Evolutionary conservation across 2,329 filamentous ascomycete species (phyloP), one percentile per base, ranked within the genome.

Genomic region (Apiospora koreana): DNA sequence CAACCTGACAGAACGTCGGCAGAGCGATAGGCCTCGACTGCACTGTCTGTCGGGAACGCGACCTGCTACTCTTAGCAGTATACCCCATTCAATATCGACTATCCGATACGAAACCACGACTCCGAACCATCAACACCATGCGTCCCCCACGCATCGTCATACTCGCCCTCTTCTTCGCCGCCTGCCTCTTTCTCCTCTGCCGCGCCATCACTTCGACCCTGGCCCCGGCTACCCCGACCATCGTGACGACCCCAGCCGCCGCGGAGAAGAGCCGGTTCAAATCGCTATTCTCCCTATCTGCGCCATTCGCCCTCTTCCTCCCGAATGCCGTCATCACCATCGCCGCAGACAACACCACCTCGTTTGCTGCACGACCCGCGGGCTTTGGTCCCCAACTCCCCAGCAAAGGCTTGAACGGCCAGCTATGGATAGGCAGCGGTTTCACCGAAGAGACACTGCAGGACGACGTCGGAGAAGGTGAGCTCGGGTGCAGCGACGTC

Each of bases 301-400:
- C 91, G 6, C 92, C 95, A 0, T 93, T 95, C 73, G 94, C 94
- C 25, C 89, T 99, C 28, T 99, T 99, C 79, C 95, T 95, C 5
- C 95, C 95, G 3, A 97, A 96, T 74, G 96, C 96, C 65, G 93
- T 97, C 77, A 98, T 99, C 79, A 97, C 94, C 80, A 88, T 99
- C 72, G 97, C 95, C 77, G 94, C 98, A 81, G 96, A 99, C 82
- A 99, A 99, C 81, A 97, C 94, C 75, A 99, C 96, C 16, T 97
- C 97, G 75, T 99, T 99, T 83, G 87, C 97, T 69, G 95, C 96
- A 58, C 88, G 96, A 66, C 96, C 96, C 71, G 96, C 96, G 68
- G 95, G 94, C 48, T 99, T 98, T 82, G 96, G 96, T 0, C 94
- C 96, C 5, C 83, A 88, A 48, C 84, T 99, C 48, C 93, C 93